Percentiles rank a stretch among this genome's conserved stretches.
Evolutionary conservation across 2,329 filamentous ascomycete genomes (phyloP).

Genomic region (Periconia sp.): DNA sequence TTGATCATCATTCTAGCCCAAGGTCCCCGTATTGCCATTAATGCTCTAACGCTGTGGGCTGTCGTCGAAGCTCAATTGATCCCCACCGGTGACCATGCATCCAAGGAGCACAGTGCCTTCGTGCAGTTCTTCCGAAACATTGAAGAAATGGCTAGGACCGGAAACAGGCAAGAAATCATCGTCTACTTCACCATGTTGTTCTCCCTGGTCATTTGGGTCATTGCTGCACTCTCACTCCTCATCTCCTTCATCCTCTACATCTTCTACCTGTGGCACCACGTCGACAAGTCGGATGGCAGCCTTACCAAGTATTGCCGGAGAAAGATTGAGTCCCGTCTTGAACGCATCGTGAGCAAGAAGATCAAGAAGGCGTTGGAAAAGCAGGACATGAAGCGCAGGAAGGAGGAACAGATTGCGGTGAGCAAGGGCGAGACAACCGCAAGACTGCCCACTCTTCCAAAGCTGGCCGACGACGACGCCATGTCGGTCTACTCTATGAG

Average conservation of each 20-base stretch:
- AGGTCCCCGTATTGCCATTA: conserved; percentile 88
- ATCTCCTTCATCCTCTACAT: conserved; percentile 77
- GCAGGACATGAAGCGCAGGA: conserved; percentile 59
- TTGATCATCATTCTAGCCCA: conserved; percentile 88
- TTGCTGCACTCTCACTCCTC: conserved; percentile 74
- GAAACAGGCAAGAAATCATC: conserved; percentile 74
- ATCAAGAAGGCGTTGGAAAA: conserved; percentile 86
- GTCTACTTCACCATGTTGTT: conserved; percentile 91
- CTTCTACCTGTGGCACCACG: conserved; percentile 89
- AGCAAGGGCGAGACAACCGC: conserved; percentile 49
- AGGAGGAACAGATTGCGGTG: conserved; percentile 42
- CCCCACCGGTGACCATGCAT: conserved; percentile 57
- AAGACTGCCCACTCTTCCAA: conserved; percentile 46
- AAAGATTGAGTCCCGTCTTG: conserved; percentile 85
- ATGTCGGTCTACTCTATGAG: conserved; percentile 35
- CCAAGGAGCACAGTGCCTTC: conserved; percentile 64
- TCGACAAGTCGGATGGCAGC: conserved; percentile 77
- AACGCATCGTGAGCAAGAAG: conserved; percentile 80
- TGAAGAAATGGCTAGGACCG: conserved; percentile 66
- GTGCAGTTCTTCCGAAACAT: conserved; percentile 84
- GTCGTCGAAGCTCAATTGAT: conserved; percentile 76
- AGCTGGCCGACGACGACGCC: conserved; percentile 46
- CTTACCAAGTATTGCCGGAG: conserved; percentile 84
- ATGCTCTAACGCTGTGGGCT: conserved; percentile 83
- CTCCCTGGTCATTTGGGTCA: conserved; percentile 84